Evolutionary conservation across 2,329 filamentous ascomycete species (phyloP).

Genomic region (Didymosphaeria variabile): DNA sequence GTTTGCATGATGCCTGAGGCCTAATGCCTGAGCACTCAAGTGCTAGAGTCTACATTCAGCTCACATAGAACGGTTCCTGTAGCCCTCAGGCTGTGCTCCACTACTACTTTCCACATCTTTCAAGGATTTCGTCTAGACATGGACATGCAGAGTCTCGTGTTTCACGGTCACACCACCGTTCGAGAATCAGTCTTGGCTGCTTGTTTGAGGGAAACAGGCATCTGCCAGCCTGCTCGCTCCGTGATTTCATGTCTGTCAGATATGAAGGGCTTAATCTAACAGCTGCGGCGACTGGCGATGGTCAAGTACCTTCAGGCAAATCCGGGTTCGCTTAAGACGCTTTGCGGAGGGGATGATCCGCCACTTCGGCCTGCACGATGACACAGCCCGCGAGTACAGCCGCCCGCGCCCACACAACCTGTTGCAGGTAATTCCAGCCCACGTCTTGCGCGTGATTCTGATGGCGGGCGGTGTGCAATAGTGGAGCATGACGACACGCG

Average conservation of each 20-base stretch:
- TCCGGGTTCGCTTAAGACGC: neutral
- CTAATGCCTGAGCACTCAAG: no score
- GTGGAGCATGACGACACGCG: constrained; percentile 12
- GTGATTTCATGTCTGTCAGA: neutral
- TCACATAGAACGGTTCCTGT: neutral
- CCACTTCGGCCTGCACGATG: constrained; percentile 12
- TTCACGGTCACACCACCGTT: neutral
- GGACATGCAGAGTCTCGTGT: neutral
- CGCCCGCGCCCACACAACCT: constrained; percentile 8
- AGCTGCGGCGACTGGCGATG: neutral
- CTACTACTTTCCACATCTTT: neutral
- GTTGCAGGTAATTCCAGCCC: neutral
- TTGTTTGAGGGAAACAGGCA: neutral
- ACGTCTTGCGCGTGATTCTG: constrained; percentile 8
- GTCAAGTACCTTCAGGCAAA: neutral
- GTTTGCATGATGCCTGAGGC: neutral
- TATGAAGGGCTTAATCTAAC: neutral
- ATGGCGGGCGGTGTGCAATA: constrained; percentile 3
- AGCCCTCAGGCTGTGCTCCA: neutral
- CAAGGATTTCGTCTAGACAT: neutral
- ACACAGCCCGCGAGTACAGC: constrained; percentile 9
- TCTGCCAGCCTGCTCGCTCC: neutral
- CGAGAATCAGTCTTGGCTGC: neutral
- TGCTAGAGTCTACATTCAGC: neutral
- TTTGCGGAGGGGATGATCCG: neutral